Percentiles rank a stretch among this genome's conserved stretches.
These are phyloP conservation scores for Colletotrichum tofieldiae DNA, from an alignment of 2,329 filamentous ascomycete genomes.

Conservation along the genomic window DNA sequence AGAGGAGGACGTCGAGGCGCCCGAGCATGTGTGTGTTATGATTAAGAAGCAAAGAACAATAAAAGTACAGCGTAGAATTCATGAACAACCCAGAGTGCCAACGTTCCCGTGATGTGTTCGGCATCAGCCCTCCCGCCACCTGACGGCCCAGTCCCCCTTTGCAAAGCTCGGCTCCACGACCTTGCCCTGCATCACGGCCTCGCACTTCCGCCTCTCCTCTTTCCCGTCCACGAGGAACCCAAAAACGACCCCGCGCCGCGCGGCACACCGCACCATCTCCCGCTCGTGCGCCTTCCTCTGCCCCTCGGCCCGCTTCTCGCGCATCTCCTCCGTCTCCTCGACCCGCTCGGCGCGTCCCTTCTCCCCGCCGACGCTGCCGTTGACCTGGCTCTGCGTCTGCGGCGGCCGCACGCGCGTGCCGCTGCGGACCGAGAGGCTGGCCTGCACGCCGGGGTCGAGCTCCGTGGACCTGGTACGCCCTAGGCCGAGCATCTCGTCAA, in stretches of 20 bases:
- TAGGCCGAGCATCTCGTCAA: conserved; percentile 34
- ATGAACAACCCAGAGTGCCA: neutral
- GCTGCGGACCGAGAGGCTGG: conserved; percentile 55
- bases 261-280: conserved; percentile 75
- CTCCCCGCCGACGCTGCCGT: conserved; percentile 70
- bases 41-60: neutral
- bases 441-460: conserved; percentile 59
- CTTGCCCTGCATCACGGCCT: conserved; percentile 71
- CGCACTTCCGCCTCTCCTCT: conserved; percentile 62
- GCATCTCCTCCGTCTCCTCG: conserved; percentile 66
- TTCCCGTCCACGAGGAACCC: conserved; percentile 56
- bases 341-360: conserved; percentile 68
- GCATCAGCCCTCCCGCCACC: conserved; percentile 65
- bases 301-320: conserved; percentile 64
- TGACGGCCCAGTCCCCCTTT: conserved; percentile 72
- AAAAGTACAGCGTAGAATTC: conserved; percentile 14
- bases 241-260: conserved; percentile 72
- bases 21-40: neutral
- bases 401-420: conserved; percentile 55
- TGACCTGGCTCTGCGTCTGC: conserved; percentile 64
- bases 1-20: neutral
- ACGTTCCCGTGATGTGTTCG: neutral
- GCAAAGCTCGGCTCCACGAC: conserved; percentile 74
- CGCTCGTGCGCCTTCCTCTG: conserved; percentile 61
- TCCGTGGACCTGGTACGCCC: conserved; percentile 49